Percentiles rank a stretch among this genome's conserved stretches.
Evolutionary conservation across 2,329 filamentous ascomycete species (phyloP).

Genomic region (Penicillium digitatum): DNA sequence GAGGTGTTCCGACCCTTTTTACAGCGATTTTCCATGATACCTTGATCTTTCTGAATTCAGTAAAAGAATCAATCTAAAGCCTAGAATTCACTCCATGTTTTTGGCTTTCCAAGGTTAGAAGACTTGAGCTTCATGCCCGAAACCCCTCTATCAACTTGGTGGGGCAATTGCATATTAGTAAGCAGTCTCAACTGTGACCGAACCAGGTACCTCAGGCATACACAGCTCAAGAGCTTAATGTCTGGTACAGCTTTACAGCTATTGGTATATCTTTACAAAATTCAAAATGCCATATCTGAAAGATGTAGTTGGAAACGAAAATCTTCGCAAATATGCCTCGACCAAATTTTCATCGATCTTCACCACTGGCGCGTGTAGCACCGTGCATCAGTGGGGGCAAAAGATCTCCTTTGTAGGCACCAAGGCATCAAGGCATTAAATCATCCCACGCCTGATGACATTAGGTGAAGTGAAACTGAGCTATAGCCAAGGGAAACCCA

Average conservation of each 20-base stretch:
- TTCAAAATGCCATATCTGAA: neutral
- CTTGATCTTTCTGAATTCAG: neutral
- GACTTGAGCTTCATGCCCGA: neutral
- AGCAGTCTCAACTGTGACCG: neutral
- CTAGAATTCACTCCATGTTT: neutral
- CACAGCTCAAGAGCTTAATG: neutral
- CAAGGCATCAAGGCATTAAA: conserved; percentile 2
- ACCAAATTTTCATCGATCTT: conserved; percentile 1
- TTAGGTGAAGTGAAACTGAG: neutral
- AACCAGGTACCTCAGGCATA: neutral
- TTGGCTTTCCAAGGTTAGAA: neutral
- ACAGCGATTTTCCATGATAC: too few species aligned
- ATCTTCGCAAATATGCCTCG: neutral
- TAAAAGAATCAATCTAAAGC: neutral
- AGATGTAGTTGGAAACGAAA: neutral
- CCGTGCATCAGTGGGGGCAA: conserved; percentile 4
- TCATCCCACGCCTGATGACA: neutral
- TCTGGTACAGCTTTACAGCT: neutral
- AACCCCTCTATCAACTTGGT: conserved; percentile 3
- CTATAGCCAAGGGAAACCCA: neutral
- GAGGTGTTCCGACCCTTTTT: neutral
- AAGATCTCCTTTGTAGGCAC: neutral
- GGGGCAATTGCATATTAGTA: conserved; percentile 1
- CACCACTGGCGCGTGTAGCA: neutral
- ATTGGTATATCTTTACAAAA: neutral